Conservation (phyloP, 2,329 filamentous ascomycete genomes). For the Penicillium oxalicum region DNA sequence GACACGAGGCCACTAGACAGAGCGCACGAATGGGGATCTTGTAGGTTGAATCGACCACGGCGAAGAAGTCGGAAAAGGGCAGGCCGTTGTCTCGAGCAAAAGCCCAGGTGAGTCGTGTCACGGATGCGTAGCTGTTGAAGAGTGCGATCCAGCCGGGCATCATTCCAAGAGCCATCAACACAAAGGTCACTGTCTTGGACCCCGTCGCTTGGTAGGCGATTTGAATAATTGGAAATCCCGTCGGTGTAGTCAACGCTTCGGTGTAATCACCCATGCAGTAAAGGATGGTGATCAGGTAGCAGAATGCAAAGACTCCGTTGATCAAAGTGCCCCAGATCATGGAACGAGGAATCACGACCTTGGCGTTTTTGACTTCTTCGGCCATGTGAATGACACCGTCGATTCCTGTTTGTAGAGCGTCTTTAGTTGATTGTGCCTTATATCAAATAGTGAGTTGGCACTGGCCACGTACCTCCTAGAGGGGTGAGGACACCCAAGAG, state of each 20-base stretch:
- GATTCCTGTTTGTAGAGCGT: constrained; percentile 12
- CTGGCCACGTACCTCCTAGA: constrained; percentile 11
- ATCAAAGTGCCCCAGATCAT: constrained; percentile 43
- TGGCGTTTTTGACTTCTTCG: constrained; percentile 46
- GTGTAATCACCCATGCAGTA: constrained; percentile 40
- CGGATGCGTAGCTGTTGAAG: constrained; percentile 27
- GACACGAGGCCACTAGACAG: constrained; percentile 20
- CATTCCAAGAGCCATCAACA: constrained; percentile 37
- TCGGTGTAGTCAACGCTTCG: constrained; percentile 34
- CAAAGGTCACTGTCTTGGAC: constrained; percentile 37
- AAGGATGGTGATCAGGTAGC: constrained; percentile 38
- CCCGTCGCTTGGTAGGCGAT: constrained; percentile 47
- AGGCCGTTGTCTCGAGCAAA: constrained; percentile 42
- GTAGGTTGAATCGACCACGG: constrained; percentile 26
- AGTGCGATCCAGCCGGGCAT: constrained; percentile 20
- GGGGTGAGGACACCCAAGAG: constrained; percentile 15
- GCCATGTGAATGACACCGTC: constrained; percentile 35
- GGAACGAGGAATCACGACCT: constrained; percentile 40
- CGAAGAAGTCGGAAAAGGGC: constrained; percentile 30
- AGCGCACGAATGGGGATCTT: constrained; percentile 39
- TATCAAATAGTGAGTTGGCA: background rate
- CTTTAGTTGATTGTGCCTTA: background rate
- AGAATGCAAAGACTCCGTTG: constrained; percentile 43
- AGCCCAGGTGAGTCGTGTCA: constrained; percentile 39
- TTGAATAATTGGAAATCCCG: constrained; percentile 45